Evolutionary conservation across 2,329 filamentous ascomycete species (phyloP).

Genomic region (Ophiostoma ulmi): DNA sequence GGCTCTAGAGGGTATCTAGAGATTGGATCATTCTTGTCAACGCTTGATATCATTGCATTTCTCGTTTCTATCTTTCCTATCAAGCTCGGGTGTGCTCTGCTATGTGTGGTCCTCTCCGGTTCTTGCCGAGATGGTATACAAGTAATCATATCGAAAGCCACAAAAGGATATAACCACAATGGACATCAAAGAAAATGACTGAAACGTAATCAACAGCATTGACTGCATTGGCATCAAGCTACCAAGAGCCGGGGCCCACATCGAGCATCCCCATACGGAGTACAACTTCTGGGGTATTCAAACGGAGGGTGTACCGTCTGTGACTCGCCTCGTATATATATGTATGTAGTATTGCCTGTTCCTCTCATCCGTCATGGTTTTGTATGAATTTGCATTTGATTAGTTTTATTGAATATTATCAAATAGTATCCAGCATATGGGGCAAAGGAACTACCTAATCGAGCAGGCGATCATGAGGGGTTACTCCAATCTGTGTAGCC

Average conservation of each 20-base stretch:
- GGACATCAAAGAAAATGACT: background rate
- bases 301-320: background rate
- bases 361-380: background rate
- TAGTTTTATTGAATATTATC: background rate
- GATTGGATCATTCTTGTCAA: too few species aligned
- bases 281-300: background rate
- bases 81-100: background rate
- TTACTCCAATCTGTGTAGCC: background rate
- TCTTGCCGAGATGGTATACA: background rate
- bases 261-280: background rate
- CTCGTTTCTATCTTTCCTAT: background rate
- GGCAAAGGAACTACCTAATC: slow-evolving; percentile 8
- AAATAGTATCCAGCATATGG: background rate
- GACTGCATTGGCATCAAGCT: background rate
- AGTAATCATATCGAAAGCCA: too few species aligned
- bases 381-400: background rate
- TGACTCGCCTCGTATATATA: too few species aligned
- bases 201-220: background rate
- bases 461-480: slow-evolving; percentile 8
- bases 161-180: background rate
- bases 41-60: too few species aligned
- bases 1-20: background rate
- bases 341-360: background rate
- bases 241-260: background rate
- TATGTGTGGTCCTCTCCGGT: background rate